A percentile compares a stretch with the other conserved stretches of the same genome.
Conservation (phyloP, 371 early-diverging fungal genomes). For the Rhizopus microsporus region DNA sequence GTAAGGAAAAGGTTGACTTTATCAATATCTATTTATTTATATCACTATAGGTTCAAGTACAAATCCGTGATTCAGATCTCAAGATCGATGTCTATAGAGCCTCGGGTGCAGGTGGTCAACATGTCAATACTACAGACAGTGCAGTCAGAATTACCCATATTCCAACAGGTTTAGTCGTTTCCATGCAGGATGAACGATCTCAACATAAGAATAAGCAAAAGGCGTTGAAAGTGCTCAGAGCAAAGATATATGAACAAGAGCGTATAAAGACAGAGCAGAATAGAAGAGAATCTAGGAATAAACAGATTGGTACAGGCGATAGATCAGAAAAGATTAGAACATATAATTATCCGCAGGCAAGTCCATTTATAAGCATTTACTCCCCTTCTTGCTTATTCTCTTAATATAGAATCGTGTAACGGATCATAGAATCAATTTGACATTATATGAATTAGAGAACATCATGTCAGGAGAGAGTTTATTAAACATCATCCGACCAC, state of each 20-base stretch:
- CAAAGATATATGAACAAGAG: constrained; percentile 79
- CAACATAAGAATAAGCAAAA: constrained; percentile 90
- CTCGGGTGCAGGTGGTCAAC: constrained; percentile 87
- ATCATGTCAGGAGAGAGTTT: constrained; percentile 63
- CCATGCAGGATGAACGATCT: constrained; percentile 90
- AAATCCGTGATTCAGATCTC: constrained; percentile 70
- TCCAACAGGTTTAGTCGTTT: constrained; percentile 86
- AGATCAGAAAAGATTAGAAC: constrained; percentile 88
- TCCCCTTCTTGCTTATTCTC: not conserved
- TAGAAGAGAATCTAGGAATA: constrained; percentile 64
- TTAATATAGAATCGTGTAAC: constrained; percentile 71
- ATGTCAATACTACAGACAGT: constrained; percentile 95
- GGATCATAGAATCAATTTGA: constrained; percentile 82
- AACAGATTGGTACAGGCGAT: constrained; percentile 69
- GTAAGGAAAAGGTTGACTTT: constrained; percentile 18
- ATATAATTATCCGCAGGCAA: constrained; percentile 79
- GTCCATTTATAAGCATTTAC: not conserved
- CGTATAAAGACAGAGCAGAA: constrained; percentile 56
- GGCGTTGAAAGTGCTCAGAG: constrained; percentile 82
- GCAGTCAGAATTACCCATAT: constrained; percentile 94
- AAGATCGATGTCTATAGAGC: constrained; percentile 79
- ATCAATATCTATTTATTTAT: not conserved
- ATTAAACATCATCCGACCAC: constrained; percentile 54
- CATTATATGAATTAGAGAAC: constrained; percentile 69
- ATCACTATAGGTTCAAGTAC: constrained; percentile 56